phyloP scores from a whole-genome alignment of 257 asterid species.

The Solanum medicagineum region DNA sequence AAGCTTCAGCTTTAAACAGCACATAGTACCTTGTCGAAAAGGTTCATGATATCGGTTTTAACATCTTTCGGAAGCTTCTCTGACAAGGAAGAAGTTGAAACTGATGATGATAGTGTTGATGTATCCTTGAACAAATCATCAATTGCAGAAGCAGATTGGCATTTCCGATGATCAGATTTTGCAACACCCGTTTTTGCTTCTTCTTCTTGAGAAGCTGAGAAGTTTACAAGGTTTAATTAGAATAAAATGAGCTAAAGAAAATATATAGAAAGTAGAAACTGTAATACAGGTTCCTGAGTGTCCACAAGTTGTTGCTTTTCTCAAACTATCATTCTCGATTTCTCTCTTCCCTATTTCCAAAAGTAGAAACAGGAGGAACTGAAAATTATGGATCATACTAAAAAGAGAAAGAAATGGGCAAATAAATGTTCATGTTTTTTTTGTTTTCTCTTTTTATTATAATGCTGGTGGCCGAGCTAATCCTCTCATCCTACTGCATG shows the following conservation, averaged over 20 bases:
- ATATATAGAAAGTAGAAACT: background rate
- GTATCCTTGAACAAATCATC: slow-evolving; percentile 76
- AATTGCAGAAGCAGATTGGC: slow-evolving; percentile 44
- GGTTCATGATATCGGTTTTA: slow-evolving; percentile 89
- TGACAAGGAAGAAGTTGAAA: slow-evolving; percentile 28
- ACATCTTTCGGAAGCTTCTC: slow-evolving; percentile 61
- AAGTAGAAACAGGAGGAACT: background rate
- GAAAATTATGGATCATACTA: background rate
- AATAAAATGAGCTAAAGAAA: background rate
- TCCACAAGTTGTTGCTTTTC: background rate
- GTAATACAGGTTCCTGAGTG: background rate
- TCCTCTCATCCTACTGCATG: background rate
- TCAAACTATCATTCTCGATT: background rate
- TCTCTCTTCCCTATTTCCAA: background rate
- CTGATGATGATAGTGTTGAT: slow-evolving; percentile 20
- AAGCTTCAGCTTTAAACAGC: background rate
- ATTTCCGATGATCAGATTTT: slow-evolving; percentile 30
- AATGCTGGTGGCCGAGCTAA: background rate
- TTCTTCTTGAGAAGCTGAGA: slow-evolving; percentile 63
- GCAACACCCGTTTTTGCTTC: slow-evolving; percentile 26
- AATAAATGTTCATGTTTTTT: background rate
- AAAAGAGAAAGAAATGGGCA: background rate
- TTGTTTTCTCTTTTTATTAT: background rate
- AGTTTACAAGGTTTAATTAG: background rate
- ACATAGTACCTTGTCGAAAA: slow-evolving; percentile 73